A percentile compares a stretch with the other conserved stretches of the same genome.
Evolutionary conservation across 2,329 filamentous ascomycete species (phyloP).

Genomic region (Phaeomoniella chlamydospora): DNA sequence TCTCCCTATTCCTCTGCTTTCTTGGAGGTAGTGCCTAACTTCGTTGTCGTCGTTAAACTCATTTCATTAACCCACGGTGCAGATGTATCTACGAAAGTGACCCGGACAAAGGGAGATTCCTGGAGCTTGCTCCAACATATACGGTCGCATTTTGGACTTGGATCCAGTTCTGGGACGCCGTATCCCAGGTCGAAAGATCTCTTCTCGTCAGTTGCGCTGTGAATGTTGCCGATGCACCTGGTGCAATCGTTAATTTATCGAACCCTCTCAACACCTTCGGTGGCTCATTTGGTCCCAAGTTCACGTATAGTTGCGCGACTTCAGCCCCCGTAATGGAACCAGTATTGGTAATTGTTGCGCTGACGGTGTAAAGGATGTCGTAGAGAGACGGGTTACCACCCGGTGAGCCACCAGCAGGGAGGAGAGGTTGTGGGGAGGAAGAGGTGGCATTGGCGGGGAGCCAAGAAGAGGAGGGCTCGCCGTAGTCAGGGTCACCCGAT

Average conservation of each 20-base stretch:
- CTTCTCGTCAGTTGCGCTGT: slow-evolving; percentile 56
- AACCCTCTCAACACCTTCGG: slow-evolving; percentile 60
- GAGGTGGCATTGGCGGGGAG: slow-evolving; percentile 36
- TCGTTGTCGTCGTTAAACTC: too few relatives aligned
- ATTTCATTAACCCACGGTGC: too few relatives aligned
- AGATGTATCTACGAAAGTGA: slow-evolving; percentile 1
- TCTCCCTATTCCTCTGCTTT: too few relatives aligned
- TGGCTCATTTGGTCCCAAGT: slow-evolving; percentile 64
- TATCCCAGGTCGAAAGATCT: slow-evolving; percentile 81
- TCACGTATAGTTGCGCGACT: slow-evolving; percentile 52
- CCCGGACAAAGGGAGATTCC: slow-evolving; percentile 27
- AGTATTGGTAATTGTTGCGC: slow-evolving; percentile 35
- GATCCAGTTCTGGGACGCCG: slow-evolving; percentile 69
- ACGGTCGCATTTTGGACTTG: slow-evolving; percentile 43
- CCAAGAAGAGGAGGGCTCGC: slow-evolving; percentile 30
- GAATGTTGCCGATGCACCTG: slow-evolving; percentile 56
- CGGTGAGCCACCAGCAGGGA: slow-evolving; percentile 41
- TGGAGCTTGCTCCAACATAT: slow-evolving; percentile 44
- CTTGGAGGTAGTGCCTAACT: too few relatives aligned
- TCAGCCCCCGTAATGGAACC: slow-evolving; percentile 34
- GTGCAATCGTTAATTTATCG: slow-evolving; percentile 56
- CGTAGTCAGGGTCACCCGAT: slow-evolving; percentile 39
- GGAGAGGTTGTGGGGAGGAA: slow-evolving; percentile 38
- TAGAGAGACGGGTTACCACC: slow-evolving; percentile 46
- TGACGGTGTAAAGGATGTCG: slow-evolving; percentile 33